Evolutionary conservation across 179 eudicot genomes (phyloP).

Genomic region (Corrigiola litoralis): DNA sequence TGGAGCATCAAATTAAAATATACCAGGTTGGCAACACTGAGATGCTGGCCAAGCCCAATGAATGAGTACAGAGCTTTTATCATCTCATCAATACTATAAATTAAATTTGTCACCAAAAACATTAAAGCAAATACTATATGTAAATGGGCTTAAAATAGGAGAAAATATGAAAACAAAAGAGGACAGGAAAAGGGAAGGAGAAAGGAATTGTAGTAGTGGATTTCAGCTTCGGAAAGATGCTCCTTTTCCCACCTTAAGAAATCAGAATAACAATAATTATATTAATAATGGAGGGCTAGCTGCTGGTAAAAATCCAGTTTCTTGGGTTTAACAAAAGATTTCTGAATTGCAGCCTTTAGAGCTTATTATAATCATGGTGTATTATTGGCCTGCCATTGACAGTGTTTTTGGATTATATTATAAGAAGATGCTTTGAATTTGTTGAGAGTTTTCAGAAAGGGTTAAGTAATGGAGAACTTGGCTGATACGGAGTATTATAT

Average conservation of each 20-base stretch:
- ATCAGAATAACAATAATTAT: constrained; percentile 10
- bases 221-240: constrained; percentile 43
- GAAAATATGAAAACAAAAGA: not conserved
- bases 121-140: too few relatives aligned
- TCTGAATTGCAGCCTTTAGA: constrained; percentile 28
- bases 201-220: constrained; percentile 31
- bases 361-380: constrained; percentile 17
- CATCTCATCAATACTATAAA: constrained; percentile 17
- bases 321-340: constrained; percentile 36
- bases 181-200: not conserved
- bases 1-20: constrained; percentile 28
- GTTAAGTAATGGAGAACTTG: constrained; percentile 11
- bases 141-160: not conserved
- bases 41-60: constrained; percentile 47
- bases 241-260: constrained; percentile 15
- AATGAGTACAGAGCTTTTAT: constrained; percentile 21
- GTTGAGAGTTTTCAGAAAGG: constrained; percentile 10
- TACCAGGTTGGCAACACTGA: constrained; percentile 56
- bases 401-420: constrained; percentile 3
- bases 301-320: constrained; percentile 45
- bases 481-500: not conserved
- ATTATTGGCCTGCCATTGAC: constrained; percentile 43
- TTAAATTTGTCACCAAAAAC: not conserved
- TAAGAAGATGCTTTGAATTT: constrained; percentile 38
- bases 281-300: constrained; percentile 23